Percentiles rank a stretch among this genome's conserved stretches.
Evolutionary conservation across 345 rosid species (phyloP).

Genomic region (Moringa oleifera): DNA sequence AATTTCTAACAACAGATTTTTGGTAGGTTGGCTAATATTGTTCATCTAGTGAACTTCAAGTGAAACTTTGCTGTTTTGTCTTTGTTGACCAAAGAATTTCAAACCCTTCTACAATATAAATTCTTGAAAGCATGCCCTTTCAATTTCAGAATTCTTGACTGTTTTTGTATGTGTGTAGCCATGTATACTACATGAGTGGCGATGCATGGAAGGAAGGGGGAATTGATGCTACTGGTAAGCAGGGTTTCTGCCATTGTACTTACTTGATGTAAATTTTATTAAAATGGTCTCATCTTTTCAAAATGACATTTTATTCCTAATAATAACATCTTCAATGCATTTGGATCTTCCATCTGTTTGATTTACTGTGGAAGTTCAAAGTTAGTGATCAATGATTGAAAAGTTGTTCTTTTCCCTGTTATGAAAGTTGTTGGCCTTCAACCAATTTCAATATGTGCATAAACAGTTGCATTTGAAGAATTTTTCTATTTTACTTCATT

Average conservation of each 20-base stretch:
- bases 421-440: not conserved
- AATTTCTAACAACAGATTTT: too few species aligned
- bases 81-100: too few species aligned
- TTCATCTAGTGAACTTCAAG: too few species aligned
- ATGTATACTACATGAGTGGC: constrained; percentile 96
- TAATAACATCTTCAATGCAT: too few species aligned
- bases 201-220: constrained; percentile 99
- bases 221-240: constrained; percentile 91
- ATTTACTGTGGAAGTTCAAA: not conserved
- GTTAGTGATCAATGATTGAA: not conserved
- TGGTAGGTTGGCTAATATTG: too few species aligned
- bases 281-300: not conserved
- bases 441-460: not conserved
- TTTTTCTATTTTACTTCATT: not conserved
- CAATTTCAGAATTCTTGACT: constrained; percentile 27
- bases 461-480: not conserved
- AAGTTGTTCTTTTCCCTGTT: not conserved
- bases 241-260: not conserved
- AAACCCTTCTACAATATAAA: too few species aligned
- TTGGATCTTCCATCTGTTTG: too few species aligned
- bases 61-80: too few species aligned
- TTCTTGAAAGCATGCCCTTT: not conserved
- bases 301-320: not conserved
- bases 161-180: constrained; percentile 47
- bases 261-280: too few species aligned